Conservation (phyloP, 495 filamentous ascomycete species). For the Hypomontagnella submonticulosa region DNA sequence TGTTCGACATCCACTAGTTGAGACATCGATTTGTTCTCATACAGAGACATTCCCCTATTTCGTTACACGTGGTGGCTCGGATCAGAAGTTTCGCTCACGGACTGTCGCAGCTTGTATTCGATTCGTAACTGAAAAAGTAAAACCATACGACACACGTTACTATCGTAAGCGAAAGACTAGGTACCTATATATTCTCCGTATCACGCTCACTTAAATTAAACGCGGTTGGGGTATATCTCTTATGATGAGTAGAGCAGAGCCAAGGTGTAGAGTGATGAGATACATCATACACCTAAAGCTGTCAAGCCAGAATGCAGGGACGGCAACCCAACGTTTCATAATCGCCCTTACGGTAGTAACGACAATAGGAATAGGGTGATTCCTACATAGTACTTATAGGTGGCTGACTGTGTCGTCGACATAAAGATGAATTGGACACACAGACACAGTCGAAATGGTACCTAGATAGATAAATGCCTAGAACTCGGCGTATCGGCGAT, state of each 20-base stretch:
- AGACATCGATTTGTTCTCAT: slow-evolving; percentile 13
- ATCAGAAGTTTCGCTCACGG: slow-evolving; percentile 19
- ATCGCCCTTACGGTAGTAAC: too few species aligned
- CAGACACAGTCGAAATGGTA: background rate
- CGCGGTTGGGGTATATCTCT: background rate
- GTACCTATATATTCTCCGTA: background rate
- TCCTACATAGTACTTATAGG: too few species aligned
- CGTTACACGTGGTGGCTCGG: slow-evolving; percentile 13
- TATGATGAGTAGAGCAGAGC: too few species aligned
- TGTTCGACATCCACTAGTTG: slow-evolving; percentile 1
- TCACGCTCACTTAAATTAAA: background rate
- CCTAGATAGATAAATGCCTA: background rate
- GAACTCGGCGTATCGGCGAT: background rate
- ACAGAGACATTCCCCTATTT: background rate
- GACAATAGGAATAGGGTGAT: too few species aligned
- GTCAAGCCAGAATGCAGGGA: too few species aligned
- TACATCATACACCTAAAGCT: too few species aligned
- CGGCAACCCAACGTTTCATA: too few species aligned
- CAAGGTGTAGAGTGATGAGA: too few species aligned
- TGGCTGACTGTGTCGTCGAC: too few species aligned
- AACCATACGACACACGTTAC: slow-evolving; percentile 15
- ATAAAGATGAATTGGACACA: too few species aligned
- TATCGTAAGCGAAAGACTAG: background rate
- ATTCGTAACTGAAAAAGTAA: slow-evolving; percentile 13
- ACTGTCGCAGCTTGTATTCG: slow-evolving; percentile 3